phyloP scores from a whole-genome alignment of 1,284 basidiomycete genomes.

The Xanthoconium separans region DNA sequence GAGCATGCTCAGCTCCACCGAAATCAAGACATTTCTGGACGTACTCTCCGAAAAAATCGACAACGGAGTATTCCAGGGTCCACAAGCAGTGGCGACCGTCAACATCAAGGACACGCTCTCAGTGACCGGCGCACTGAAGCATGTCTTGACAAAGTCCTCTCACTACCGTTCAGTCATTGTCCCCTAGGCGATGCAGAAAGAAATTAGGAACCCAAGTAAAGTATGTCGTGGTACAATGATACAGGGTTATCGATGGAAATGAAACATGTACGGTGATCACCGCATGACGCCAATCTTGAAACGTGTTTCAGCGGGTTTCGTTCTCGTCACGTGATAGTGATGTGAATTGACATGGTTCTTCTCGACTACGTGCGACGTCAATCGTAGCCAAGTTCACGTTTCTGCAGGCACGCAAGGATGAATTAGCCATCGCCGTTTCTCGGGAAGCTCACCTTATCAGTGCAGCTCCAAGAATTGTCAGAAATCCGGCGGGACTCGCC shows the following conservation, averaged over 20 bases:
- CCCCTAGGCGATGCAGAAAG: slow-evolving; percentile 8
- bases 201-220: background rate
- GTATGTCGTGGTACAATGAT: background rate
- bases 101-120: slow-evolving; percentile 19
- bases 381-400: slow-evolving; percentile 7
- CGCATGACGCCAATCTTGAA: background rate
- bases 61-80: slow-evolving; percentile 26
- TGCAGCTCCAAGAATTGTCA: slow-evolving; percentile 10
- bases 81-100: slow-evolving; percentile 23
- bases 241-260: background rate
- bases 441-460: slow-evolving; percentile 6
- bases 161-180: slow-evolving; percentile 32
- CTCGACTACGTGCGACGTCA: background rate
- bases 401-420: background rate
- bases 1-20: slow-evolving; percentile 19
- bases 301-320: background rate
- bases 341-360: background rate
- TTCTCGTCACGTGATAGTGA: background rate
- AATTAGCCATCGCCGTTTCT: background rate
- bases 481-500: slow-evolving; percentile 4
- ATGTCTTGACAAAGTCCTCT: slow-evolving; percentile 28
- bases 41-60: slow-evolving; percentile 32
- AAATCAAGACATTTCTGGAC: slow-evolving; percentile 33
- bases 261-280: background rate
- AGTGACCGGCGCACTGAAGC: slow-evolving; percentile 24